Conservation (phyloP, 805 yeast genomes). For the Candida stauntonica region DNA sequence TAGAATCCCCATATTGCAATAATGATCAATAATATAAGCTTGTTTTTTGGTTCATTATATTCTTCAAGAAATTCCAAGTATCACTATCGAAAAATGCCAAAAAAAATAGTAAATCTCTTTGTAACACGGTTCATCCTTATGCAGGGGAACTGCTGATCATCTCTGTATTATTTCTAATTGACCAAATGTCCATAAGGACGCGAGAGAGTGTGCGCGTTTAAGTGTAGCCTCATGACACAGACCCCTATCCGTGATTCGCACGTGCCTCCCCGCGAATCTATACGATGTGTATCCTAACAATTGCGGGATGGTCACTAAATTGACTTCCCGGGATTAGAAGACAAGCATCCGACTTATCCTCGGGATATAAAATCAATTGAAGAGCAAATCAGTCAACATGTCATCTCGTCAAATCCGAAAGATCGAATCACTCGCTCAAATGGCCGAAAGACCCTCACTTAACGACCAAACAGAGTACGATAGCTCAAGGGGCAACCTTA, state of each 20-base stretch:
- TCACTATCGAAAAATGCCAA: background rate
- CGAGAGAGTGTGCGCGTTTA: background rate
- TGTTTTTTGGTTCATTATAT: too few species aligned
- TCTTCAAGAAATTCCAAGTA: too few species aligned
- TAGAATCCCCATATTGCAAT: too few species aligned
- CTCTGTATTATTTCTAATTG: constrained; percentile 99
- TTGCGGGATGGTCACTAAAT: too few species aligned
- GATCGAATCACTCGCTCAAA: constrained; percentile 7
- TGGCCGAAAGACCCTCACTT: constrained; percentile 12
- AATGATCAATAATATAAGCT: too few species aligned
- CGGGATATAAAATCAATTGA: background rate
- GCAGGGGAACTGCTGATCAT: constrained; percentile 99
- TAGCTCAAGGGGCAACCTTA: constrained; percentile 1
- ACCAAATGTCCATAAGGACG: constrained; percentile 84
- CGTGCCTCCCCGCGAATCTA: background rate
- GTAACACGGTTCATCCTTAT: constrained; percentile 99
- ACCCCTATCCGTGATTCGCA: too few species aligned
- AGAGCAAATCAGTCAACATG: constrained; percentile 2
- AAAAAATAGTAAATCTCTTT: constrained; percentile 79
- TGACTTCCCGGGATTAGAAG: too few species aligned
- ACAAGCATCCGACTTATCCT: too few species aligned
- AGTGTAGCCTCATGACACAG: too few species aligned
- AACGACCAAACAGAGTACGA: constrained; percentile 12
- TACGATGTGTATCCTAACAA: too few species aligned
- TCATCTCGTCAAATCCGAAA: background rate